These are phyloP conservation scores for Lenwebbia sp. DNA, from an alignment of 345 rosid species.

Conservation along the genomic window DNA sequence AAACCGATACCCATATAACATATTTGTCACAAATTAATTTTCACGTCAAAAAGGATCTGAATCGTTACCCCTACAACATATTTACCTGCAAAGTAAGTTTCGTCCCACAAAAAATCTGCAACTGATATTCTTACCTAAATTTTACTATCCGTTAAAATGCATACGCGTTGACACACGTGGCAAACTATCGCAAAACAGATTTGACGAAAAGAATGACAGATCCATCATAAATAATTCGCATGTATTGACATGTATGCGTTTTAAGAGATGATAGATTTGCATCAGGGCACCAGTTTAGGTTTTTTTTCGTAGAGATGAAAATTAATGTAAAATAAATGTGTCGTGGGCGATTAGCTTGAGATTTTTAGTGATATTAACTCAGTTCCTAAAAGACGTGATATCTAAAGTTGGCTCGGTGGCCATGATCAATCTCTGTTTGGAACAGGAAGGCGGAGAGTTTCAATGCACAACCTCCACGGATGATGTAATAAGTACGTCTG, in stretches of 20 bases:
- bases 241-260: no score
- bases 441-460: background rate
- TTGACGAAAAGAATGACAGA: no score
- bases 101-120: background rate
- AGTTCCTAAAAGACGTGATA: background rate
- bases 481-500: background rate
- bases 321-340: background rate
- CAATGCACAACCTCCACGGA: background rate
- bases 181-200: no score
- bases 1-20: background rate
- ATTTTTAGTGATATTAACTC: background rate
- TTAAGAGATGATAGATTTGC: no score
- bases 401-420: background rate
- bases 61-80: background rate
- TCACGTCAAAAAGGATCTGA: background rate
- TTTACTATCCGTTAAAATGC: background rate
- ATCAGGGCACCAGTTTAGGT: no score
- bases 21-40: background rate
- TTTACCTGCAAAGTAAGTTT: background rate
- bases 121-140: accelerated
- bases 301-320: no score
- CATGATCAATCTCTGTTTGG: background rate
- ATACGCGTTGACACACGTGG: no score
- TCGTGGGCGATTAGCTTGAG: background rate
- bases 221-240: no score